These are phyloP conservation scores for Alternaria ethzedia DNA, from an alignment of 2,329 filamentous ascomycete species.

Conservation along the genomic window DNA sequence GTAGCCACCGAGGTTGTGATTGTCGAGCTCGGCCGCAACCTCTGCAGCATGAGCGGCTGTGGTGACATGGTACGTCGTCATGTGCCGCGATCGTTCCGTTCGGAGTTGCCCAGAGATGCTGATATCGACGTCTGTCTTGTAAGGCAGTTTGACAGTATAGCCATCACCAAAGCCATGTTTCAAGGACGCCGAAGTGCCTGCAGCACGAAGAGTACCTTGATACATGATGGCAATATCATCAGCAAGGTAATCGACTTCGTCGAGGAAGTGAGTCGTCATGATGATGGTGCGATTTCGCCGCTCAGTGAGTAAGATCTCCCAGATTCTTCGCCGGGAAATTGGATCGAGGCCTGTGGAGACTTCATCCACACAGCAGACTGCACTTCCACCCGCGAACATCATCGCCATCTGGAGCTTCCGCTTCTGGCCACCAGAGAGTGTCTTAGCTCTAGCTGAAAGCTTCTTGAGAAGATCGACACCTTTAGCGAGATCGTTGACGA, in stretches of 20 bases:
- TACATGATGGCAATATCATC: slow-evolving; percentile 90
- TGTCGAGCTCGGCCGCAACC: neutral
- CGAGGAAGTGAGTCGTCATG: slow-evolving; percentile 90
- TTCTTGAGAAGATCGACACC: slow-evolving; percentile 80
- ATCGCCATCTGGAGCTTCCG: slow-evolving; percentile 90
- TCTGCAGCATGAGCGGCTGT: neutral
- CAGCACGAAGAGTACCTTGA: slow-evolving; percentile 79
- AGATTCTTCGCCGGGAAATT: slow-evolving; percentile 84
- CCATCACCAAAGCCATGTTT: slow-evolving; percentile 84
- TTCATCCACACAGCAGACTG: slow-evolving; percentile 89
- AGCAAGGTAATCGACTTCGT: slow-evolving; percentile 87
- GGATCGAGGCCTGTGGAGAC: slow-evolving; percentile 92
- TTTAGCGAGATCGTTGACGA: slow-evolving; percentile 68
- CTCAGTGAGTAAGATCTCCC: slow-evolving; percentile 89
- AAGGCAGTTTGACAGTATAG: slow-evolving; percentile 67
- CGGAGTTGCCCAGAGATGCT: slow-evolving; percentile 65
- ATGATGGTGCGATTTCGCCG: slow-evolving; percentile 82
- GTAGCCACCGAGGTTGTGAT: neutral
- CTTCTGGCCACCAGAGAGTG: slow-evolving; percentile 89
- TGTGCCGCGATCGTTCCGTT: neutral
- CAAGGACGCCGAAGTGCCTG: slow-evolving; percentile 83
- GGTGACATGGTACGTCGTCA: neutral
- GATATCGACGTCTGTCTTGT: slow-evolving; percentile 50
- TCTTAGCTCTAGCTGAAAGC: slow-evolving; percentile 72
- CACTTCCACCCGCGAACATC: slow-evolving; percentile 91